Evolutionary conservation across 352 stramenopile genomes (phyloP).

Genomic region (Pythium monospermum): DNA sequence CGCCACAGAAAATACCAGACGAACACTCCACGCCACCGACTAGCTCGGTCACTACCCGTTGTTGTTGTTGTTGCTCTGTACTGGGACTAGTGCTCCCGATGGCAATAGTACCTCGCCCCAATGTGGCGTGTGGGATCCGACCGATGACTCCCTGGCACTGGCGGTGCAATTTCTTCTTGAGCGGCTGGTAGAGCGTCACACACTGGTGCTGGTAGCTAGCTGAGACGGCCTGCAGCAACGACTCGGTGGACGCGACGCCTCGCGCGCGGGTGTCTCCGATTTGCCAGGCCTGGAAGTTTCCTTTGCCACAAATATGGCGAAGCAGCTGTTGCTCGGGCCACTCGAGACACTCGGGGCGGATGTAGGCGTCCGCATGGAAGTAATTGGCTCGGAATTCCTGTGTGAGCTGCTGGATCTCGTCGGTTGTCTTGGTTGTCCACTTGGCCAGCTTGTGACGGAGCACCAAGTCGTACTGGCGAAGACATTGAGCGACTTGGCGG

Average conservation of each 20-base stretch:
- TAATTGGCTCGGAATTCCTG: conserved; percentile 8
- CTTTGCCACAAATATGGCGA: conserved; percentile 21
- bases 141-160: conserved; percentile 20
- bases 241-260: conserved; percentile 6
- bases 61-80: conserved; percentile 3
- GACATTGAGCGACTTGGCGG: conserved; percentile 4
- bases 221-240: conserved; percentile 15
- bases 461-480: conserved; percentile 16
- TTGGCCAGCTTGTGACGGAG: conserved; percentile 12
- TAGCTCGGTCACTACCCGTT: conserved; percentile 12
- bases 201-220: conserved; percentile 24
- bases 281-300: conserved; percentile 19
- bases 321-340: conserved; percentile 19
- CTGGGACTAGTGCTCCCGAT: too few relatives aligned
- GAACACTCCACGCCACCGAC: conserved; percentile 15
- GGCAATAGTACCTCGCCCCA: too few relatives aligned
- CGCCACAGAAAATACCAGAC: conserved; percentile 20
- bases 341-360: conserved; percentile 13
- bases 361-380: conserved; percentile 18
- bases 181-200: conserved; percentile 22
- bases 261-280: conserved; percentile 19
- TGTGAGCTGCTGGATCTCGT: conserved; percentile 11
- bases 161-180: conserved; percentile 19
- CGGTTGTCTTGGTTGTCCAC: conserved; percentile 3
- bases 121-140: conserved; percentile 14